Conservation (phyloP, 1,139 yeast genomes). For the Candida sanyaensis region DNA sequence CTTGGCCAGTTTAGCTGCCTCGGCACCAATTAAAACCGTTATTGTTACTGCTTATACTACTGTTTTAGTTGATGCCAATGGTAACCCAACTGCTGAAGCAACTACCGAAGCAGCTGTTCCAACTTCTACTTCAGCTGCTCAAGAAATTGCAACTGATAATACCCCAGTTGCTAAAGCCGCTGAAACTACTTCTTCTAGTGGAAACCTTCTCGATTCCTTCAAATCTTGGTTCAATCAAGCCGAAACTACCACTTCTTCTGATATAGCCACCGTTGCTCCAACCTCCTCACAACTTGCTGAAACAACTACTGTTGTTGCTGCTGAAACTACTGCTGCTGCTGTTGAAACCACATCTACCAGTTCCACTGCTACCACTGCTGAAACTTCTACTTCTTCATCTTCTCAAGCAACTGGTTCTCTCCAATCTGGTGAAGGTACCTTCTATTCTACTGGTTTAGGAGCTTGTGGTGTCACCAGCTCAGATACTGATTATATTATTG, state of each 20-base stretch:
- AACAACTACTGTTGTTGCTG: constrained; percentile 13
- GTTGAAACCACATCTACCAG: constrained; percentile 26
- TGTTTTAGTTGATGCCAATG: constrained; percentile 16
- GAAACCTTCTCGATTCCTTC: constrained; percentile 11
- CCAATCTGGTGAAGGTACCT: constrained; percentile 57
- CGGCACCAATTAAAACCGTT: constrained; percentile 26
- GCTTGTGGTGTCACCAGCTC: constrained; percentile 57
- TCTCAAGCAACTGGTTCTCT: constrained; percentile 13
- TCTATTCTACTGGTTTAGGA: constrained; percentile 58
- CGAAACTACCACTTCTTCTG: constrained; percentile 4
- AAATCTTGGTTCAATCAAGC: constrained; percentile 9
- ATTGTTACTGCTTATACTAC: constrained; percentile 18
- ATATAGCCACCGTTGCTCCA: constrained; percentile 8
- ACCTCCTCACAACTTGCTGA: constrained; percentile 13
- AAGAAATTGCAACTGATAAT: constrained; percentile 9
- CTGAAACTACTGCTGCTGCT: constrained; percentile 15
- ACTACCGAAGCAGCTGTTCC: constrained; percentile 10
- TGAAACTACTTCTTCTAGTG: constrained; percentile 18
- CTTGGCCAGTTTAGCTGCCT: constrained; percentile 14
- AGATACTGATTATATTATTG: constrained; percentile 51
- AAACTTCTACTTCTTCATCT: constrained; percentile 19
- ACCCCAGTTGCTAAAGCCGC: constrained; percentile 14
- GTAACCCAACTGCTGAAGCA: constrained; percentile 8
- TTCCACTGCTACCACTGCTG: constrained; percentile 18
- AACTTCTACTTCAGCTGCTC: constrained; percentile 14